Evolutionary conservation across 129 eudicot species (phyloP).

Genomic region (Tagetes erecta): DNA sequence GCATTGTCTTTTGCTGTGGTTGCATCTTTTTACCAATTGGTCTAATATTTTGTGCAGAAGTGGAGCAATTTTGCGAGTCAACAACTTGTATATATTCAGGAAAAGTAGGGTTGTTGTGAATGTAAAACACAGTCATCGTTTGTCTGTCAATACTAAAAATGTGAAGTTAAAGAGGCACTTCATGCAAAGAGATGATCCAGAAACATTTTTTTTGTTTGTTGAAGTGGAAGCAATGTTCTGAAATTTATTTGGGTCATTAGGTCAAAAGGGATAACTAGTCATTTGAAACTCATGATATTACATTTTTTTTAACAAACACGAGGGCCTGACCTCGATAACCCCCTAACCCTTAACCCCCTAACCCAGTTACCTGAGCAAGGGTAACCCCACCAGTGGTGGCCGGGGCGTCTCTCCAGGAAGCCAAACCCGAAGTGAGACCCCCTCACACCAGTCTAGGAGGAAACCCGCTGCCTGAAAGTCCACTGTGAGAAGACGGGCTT

Average conservation of each 20-base stretch:
- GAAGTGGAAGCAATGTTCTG: not conserved
- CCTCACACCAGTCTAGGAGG: too few species aligned
- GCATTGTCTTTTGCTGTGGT: not conserved
- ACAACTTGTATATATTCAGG: not conserved
- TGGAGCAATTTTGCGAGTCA: not conserved
- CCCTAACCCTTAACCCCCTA: too few species aligned
- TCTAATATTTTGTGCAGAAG: not conserved
- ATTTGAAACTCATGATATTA: not conserved
- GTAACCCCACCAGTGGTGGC: too few species aligned
- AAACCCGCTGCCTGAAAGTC: too few species aligned
- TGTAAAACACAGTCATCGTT: not conserved
- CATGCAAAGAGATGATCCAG: not conserved
- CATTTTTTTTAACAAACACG: not conserved
- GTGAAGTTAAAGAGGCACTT: not conserved
- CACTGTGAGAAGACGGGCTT: too few species aligned
- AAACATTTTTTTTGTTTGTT: not conserved
- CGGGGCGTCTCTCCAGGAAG: too few species aligned
- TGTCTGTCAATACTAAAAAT: not conserved
- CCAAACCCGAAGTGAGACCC: too few species aligned
- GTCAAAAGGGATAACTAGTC: not conserved
- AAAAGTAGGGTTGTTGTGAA: not conserved
- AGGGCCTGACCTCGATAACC: too few species aligned
- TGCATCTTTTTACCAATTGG: not conserved
- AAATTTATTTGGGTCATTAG: not conserved
- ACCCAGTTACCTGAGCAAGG: too few species aligned